phyloP scores from a whole-genome alignment of 1,284 basidiomycete species.

The Pterula multifida region DNA sequence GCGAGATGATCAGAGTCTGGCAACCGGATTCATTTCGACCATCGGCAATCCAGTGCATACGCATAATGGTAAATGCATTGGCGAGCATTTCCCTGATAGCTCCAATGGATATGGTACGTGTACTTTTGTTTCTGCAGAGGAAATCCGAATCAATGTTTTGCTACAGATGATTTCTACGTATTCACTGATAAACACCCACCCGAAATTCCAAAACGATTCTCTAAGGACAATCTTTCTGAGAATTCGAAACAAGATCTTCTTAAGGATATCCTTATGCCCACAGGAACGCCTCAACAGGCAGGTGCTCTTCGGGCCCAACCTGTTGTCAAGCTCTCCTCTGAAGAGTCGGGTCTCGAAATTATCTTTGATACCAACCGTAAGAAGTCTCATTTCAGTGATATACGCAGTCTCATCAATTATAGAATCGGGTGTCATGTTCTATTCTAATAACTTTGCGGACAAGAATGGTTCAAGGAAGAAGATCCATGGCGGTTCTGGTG shows the following conservation, averaged over 20 bases:
- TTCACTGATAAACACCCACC: constrained; percentile 24
- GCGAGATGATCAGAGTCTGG: constrained; percentile 34
- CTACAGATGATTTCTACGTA: constrained; percentile 53
- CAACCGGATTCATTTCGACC: constrained; percentile 35
- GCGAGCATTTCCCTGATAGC: constrained; percentile 34
- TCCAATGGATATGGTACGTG: constrained; percentile 43
- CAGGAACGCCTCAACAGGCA: constrained; percentile 15
- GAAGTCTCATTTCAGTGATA: constrained; percentile 15
- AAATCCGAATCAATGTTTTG: constrained; percentile 3
- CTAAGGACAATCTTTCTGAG: constrained; percentile 19
- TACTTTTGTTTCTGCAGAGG: constrained; percentile 2
- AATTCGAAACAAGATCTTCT: constrained; percentile 30
- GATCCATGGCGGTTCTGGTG: constrained; percentile 63
- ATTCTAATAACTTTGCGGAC: constrained; percentile 44
- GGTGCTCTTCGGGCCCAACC: constrained; percentile 22
- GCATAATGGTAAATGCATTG: constrained; percentile 41
- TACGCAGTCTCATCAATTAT: constrained; percentile 7
- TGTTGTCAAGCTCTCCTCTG: constrained; percentile 41
- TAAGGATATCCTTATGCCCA: constrained; percentile 31
- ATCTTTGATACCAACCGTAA: constrained; percentile 59
- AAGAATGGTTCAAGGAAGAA: constrained; percentile 47
- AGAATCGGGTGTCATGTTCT: constrained; percentile 69
- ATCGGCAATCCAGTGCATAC: constrained; percentile 35
- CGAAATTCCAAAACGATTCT: constrained; percentile 24
- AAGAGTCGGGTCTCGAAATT: constrained; percentile 46